A percentile compares a stretch with the other conserved stretches of the same genome.
Evolutionary conservation across 345 rosid genomes (phyloP).

Genomic region (Bruguiera gymnorhiza): DNA sequence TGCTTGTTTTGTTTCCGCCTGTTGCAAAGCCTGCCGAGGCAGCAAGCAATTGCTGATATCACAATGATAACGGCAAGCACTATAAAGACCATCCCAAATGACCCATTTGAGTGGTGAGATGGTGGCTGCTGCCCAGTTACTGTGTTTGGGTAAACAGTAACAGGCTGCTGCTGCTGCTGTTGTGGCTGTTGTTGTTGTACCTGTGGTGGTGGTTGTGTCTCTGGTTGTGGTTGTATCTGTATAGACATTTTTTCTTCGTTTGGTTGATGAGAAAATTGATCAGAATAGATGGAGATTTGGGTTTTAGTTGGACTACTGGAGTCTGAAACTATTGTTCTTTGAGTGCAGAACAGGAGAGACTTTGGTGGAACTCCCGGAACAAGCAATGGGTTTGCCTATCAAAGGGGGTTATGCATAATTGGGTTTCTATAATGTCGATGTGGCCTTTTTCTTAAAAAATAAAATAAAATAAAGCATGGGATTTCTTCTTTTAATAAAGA

Average conservation of each 20-base stretch:
- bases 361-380: slow-evolving; percentile 22
- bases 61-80: slow-evolving; percentile 56
- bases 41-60: slow-evolving; percentile 53
- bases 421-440: background rate
- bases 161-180: slow-evolving; percentile 41
- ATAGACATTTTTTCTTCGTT: slow-evolving; percentile 14
- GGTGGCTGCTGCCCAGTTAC: slow-evolving; percentile 32
- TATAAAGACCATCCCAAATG: slow-evolving; percentile 65
- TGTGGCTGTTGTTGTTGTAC: slow-evolving; percentile 2
- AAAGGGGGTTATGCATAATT: slow-evolving; percentile 18
- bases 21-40: slow-evolving; percentile 53
- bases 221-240: slow-evolving; percentile 12
- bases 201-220: slow-evolving; percentile 12
- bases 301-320: background rate
- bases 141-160: slow-evolving; percentile 50
- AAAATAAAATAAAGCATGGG: too few relatives aligned
- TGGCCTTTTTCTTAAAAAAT: background rate
- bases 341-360: slow-evolving; percentile 41
- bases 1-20: slow-evolving; percentile 12
- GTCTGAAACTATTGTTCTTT: slow-evolving; percentile 34
- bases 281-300: slow-evolving; percentile 8
- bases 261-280: background rate
- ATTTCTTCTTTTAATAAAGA: slow-evolving; percentile 28
- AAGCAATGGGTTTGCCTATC: slow-evolving; percentile 37
- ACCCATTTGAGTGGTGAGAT: slow-evolving; percentile 50